Evolutionary conservation across 2,329 filamentous ascomycete genomes (phyloP), one percentile per base, ranked within the genome.

Genomic region (Exophiala oligosperma): DNA sequence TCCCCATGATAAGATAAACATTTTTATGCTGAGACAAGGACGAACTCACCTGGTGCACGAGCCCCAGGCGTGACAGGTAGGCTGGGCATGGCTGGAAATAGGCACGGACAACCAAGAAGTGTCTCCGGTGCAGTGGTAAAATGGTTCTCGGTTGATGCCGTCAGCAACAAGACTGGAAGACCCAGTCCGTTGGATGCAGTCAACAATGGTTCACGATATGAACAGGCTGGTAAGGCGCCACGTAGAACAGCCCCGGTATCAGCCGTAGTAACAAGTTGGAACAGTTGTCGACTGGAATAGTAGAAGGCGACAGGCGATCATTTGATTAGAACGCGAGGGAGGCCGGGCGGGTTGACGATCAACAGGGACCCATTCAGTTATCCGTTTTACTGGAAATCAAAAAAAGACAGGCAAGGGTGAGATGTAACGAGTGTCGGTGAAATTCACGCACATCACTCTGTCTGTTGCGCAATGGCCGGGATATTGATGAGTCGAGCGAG

Each of bases 21-120:
- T 57, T 57, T 51, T 32, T 43, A 40, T 24, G 32, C 53, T 59
- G 60, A 56, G 51, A 59, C 56, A 59, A 51, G 17, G 41, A 56
- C 50, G 17, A 40, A 56, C 60, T 56, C 26, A 62, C 60, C 57
- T 46, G 57, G 29, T 14, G 60, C 44, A 52, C 49, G 57, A 44
- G 52, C 48, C 28, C 50, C 38, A 41, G 54, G 49, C 49, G 60
- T 56, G 44, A 35, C 6, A 35, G 32, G 32, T 35, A 35, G 32
- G 60, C 54, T 50, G 60, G 32, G 48, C 51, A 58, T 57, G 51
- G 55, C 52, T 61, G 56, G 55, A 28, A 26, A 46, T 23, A 26
- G 26, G 49, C 44, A 52, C 58, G 38, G 52, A 51, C 48, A 46
- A 28, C 21, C 11, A 43, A 28, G 28, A 29, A 23, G 4, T 38